A percentile compares a stretch with the other conserved stretches of the same genome.
Evolutionary conservation across 495 filamentous ascomycete species (phyloP).

Genomic region (Neurospora terricola): DNA sequence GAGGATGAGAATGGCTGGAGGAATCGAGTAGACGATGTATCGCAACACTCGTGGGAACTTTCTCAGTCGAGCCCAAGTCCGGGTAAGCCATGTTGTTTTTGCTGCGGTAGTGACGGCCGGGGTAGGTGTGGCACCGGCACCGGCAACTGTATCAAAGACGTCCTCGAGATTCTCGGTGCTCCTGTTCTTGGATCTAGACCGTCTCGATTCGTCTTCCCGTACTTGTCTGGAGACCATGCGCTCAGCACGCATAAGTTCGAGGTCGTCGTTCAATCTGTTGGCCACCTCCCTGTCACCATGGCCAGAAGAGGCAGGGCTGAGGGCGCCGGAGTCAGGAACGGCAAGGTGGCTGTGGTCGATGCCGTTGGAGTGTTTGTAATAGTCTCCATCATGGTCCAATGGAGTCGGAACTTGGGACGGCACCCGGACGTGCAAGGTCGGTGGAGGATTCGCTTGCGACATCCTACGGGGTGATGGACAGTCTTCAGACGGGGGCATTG

Average conservation of each 20-base stretch:
- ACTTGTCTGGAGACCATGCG: constrained; percentile 50
- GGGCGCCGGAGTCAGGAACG: constrained; percentile 4
- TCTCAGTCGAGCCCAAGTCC: constrained; percentile 43
- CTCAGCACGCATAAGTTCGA: constrained; percentile 76
- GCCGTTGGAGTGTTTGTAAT: constrained; percentile 8
- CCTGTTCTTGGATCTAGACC: constrained; percentile 26
- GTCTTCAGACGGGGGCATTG: neutral
- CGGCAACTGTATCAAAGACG: constrained; percentile 60
- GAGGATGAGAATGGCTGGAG: constrained; percentile 61
- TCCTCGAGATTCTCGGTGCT: constrained; percentile 53
- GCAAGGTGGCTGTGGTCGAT: constrained; percentile 15
- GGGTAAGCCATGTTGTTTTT: constrained; percentile 51
- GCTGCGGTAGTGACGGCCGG: constrained; percentile 53
- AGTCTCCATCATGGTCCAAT: constrained; percentile 12
- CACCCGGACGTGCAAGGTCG: constrained; percentile 15
- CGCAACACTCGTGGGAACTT: constrained; percentile 69
- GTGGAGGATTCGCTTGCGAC: neutral
- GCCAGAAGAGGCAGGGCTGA: constrained; percentile 12
- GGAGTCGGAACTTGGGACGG: constrained; percentile 13
- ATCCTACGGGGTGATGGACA: neutral
- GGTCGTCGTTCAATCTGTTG: constrained; percentile 69
- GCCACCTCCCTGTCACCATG: constrained; percentile 45
- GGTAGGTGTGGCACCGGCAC: constrained; percentile 25
- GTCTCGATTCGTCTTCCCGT: constrained; percentile 26
- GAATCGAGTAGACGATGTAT: constrained; percentile 81